Evolutionary conservation across 371 early-diverging fungal genomes (phyloP).

Genomic region (Mucor racemosus): DNA sequence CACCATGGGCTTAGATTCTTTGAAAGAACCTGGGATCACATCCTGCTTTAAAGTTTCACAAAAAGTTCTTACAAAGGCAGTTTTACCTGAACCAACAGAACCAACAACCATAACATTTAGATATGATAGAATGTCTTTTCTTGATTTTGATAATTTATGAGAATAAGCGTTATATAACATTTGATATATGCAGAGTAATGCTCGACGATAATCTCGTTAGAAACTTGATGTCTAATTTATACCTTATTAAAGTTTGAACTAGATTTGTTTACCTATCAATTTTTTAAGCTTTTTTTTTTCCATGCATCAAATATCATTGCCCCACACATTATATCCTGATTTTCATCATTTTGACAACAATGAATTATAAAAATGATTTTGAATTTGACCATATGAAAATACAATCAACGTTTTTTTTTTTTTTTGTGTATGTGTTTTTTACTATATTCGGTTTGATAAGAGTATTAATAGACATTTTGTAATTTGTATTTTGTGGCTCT

Average conservation of each 20-base stretch:
- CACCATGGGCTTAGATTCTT: conserved; percentile 34
- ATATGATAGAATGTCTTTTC: conserved; percentile 48
- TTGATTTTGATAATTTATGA: conserved; percentile 35
- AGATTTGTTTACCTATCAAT: background rate
- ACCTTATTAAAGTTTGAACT: background rate
- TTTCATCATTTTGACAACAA: conserved; percentile 4
- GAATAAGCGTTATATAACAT: conserved; percentile 39
- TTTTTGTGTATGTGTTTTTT: too few relatives aligned
- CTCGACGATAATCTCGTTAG: background rate
- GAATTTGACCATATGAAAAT: background rate
- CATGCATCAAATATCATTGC: conserved; percentile 3
- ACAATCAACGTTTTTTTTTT: too few relatives aligned
- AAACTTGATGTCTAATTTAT: background rate
- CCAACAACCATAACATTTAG: conserved; percentile 77
- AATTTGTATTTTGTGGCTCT: background rate
- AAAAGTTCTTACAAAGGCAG: conserved; percentile 81
- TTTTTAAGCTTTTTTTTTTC: conserved; percentile 5
- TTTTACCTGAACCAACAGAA: conserved; percentile 74
- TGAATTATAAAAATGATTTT: background rate
- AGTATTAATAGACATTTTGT: background rate
- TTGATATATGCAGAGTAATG: background rate
- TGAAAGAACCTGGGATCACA: conserved; percentile 35
- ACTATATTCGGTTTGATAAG: too few relatives aligned
- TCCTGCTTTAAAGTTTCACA: conserved; percentile 53
- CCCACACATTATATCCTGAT: background rate